These are phyloP conservation scores for Fusarium chlamydosporum DNA, from an alignment of 2,329 filamentous ascomycete genomes.

Conservation along the genomic window DNA sequence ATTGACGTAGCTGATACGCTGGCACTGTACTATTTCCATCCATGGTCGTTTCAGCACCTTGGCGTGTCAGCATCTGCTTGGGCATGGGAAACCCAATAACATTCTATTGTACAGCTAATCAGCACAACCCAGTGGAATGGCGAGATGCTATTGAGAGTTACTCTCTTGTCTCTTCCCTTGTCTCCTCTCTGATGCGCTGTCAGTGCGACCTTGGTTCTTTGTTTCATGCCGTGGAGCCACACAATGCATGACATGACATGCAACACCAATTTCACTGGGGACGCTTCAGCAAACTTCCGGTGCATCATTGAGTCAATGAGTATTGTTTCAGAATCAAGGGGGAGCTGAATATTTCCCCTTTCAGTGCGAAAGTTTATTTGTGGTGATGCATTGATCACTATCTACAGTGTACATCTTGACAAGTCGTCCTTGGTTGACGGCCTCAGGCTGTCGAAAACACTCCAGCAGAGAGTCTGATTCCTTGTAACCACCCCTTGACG, in stretches of 20 bases:
- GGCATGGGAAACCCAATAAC: conserved; percentile 14
- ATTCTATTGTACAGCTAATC: background rate
- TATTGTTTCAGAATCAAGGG: conserved; percentile 37
- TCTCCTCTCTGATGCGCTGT: conserved; percentile 46
- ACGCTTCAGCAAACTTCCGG: conserved; percentile 19
- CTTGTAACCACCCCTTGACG: conserved; percentile 42
- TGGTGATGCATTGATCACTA: conserved; percentile 9
- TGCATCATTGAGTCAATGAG: conserved; percentile 14
- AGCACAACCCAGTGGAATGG: conserved; percentile 14
- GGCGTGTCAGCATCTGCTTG: conserved; percentile 42
- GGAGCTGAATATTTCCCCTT: conserved; percentile 12
- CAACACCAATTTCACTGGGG: conserved; percentile 42
- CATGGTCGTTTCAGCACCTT: conserved; percentile 12
- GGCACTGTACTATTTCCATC: conserved; percentile 1
- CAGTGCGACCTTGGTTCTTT: conserved; percentile 43
- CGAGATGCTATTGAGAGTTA: conserved; percentile 15
- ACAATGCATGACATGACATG: conserved; percentile 44
- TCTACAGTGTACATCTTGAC: conserved; percentile 1
- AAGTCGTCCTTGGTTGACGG: conserved; percentile 23
- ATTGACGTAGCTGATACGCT: conserved; percentile 34
- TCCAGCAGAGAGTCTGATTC: background rate
- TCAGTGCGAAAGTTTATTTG: conserved; percentile 8
- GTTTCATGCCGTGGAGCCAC: conserved; percentile 48
- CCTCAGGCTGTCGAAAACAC: conserved; percentile 23
- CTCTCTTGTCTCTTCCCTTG: conserved; percentile 11